Conservation (phyloP, 1,284 basidiomycete species). For the Blastosporella zonata region DNA sequence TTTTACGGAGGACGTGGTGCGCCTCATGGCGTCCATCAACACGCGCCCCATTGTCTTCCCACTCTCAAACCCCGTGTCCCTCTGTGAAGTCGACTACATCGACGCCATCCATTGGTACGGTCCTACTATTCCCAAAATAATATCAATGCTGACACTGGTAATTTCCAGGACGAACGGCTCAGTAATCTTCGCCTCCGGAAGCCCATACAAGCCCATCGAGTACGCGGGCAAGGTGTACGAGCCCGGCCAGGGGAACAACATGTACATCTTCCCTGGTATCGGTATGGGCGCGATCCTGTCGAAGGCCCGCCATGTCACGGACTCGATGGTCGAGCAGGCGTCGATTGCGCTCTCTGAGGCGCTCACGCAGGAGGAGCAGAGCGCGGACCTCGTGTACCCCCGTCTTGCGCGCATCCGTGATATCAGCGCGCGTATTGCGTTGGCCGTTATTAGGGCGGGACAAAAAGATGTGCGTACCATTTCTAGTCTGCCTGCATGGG, state of each 20-base stretch:
- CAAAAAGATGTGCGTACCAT: slow-evolving; percentile 52
- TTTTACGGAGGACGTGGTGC: slow-evolving; percentile 70
- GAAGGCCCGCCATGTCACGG: slow-evolving; percentile 57
- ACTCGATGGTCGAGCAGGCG: slow-evolving; percentile 58
- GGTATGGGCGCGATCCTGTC: slow-evolving; percentile 70
- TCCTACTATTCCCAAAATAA: background rate
- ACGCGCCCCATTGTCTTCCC: slow-evolving; percentile 82
- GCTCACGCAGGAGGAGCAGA: slow-evolving; percentile 58
- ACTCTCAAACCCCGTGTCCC: slow-evolving; percentile 75
- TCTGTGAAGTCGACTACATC: slow-evolving; percentile 68
- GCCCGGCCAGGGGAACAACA: slow-evolving; percentile 82
- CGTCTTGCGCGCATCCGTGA: slow-evolving; percentile 64
- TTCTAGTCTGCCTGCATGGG: background rate
- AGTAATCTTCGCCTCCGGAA: slow-evolving; percentile 79
- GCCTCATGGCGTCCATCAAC: slow-evolving; percentile 71
- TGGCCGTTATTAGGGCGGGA: slow-evolving; percentile 59
- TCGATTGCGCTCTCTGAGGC: slow-evolving; percentile 64
- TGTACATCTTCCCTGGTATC: slow-evolving; percentile 65
- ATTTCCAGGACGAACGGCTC: slow-evolving; percentile 52
- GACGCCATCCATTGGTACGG: slow-evolving; percentile 69
- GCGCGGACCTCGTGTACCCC: slow-evolving; percentile 58
- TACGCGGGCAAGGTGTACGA: slow-evolving; percentile 55
- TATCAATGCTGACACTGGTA: slow-evolving; percentile 6
- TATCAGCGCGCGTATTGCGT: slow-evolving; percentile 62
- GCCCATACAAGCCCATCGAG: slow-evolving; percentile 65